A percentile compares a stretch with the other conserved stretches of the same genome.
phyloP scores from a whole-genome alignment of 306 rosid species.

The Crataegus laevigata region DNA sequence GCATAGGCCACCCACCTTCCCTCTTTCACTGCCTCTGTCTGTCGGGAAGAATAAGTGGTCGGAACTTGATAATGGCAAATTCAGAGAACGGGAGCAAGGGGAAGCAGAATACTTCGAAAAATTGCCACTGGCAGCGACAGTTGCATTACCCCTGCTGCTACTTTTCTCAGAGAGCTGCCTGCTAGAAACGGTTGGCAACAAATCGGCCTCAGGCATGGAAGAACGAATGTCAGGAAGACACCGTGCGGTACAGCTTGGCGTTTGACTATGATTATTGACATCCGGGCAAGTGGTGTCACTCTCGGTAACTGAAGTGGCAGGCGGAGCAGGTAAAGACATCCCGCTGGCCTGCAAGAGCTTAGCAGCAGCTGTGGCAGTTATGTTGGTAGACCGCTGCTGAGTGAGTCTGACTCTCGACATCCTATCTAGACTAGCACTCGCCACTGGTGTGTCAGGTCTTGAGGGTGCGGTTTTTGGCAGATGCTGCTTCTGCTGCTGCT shows the following conservation, averaged over 20 bases:
- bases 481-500: neutral
- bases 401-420: slow-evolving; percentile 44
- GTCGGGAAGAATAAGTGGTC: slow-evolving; percentile 25
- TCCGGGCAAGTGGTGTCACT: slow-evolving; percentile 15
- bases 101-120: slow-evolving; percentile 32
- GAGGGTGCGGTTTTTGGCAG: slow-evolving; percentile 47
- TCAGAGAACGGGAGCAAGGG: slow-evolving; percentile 43
- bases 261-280: slow-evolving; percentile 24
- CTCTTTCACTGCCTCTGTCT: slow-evolving; percentile 31
- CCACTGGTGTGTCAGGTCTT: slow-evolving; percentile 55
- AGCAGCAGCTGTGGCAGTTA: slow-evolving; percentile 43
- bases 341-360: slow-evolving; percentile 58
- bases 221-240: slow-evolving; percentile 64
- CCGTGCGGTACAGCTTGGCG: slow-evolving; percentile 16
- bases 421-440: slow-evolving; percentile 25
- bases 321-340: slow-evolving; percentile 15
- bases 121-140: slow-evolving; percentile 21
- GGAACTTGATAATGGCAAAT: slow-evolving; percentile 23
- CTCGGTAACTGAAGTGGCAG: slow-evolving; percentile 8
- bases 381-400: slow-evolving; percentile 31
- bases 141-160: slow-evolving; percentile 10
- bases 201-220: slow-evolving; percentile 36
- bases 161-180: slow-evolving; percentile 37
- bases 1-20: slow-evolving; percentile 37
- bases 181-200: slow-evolving; percentile 40